A percentile compares a stretch with the other conserved stretches of the same genome.
phyloP scores from a whole-genome alignment of 805 yeast genomes.

The Hanseniaspora jakobsenii region DNA sequence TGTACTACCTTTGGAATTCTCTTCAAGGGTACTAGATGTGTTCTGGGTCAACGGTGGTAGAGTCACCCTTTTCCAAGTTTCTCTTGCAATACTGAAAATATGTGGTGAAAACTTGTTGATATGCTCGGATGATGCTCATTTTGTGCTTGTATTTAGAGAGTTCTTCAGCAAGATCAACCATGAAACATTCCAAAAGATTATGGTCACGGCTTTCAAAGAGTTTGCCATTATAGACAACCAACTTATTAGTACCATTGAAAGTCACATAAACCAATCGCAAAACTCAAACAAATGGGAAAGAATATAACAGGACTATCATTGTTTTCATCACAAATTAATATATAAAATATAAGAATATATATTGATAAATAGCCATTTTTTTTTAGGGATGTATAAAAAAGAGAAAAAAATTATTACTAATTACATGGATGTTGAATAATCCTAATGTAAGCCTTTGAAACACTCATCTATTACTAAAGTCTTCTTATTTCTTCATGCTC shows the following conservation, averaged over 20 bases:
- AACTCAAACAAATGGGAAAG: background rate
- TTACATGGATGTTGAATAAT: too few relatives aligned
- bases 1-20: constrained; percentile 88
- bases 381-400: too few relatives aligned
- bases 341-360: too few relatives aligned
- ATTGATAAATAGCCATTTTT: too few relatives aligned
- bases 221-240: constrained; percentile 47
- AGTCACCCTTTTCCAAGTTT: constrained; percentile 73
- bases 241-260: background rate
- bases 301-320: too few relatives aligned
- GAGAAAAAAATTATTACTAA: too few relatives aligned
- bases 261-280: background rate
- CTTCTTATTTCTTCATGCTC: too few relatives aligned
- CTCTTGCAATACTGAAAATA: constrained; percentile 75
- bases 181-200: constrained; percentile 76
- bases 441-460: too few relatives aligned
- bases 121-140: constrained; percentile 84
- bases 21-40: constrained; percentile 82
- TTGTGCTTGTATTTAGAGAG: constrained; percentile 71
- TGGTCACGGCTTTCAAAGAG: constrained; percentile 87
- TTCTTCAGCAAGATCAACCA: constrained; percentile 77
- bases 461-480: too few relatives aligned
- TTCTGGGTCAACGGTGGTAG: constrained; percentile 82
- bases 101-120: constrained; percentile 74
- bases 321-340: too few relatives aligned